Evolutionary conservation across 768 basidiomycete genomes (phyloP), one percentile per base, ranked within the genome.

Genomic region (Cubamyces lactineus): DNA sequence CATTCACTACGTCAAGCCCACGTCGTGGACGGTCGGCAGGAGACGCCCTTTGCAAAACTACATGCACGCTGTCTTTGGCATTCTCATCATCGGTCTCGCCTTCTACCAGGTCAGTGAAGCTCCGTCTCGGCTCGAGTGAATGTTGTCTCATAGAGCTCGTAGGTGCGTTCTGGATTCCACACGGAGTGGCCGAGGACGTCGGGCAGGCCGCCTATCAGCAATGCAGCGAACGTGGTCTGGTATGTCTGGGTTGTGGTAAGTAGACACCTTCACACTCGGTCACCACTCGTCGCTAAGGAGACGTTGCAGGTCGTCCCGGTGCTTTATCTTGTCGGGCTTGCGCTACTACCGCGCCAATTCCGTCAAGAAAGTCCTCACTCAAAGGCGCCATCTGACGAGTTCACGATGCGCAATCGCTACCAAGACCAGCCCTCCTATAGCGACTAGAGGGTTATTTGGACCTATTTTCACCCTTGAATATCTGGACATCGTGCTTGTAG

Each of bases 1-100:
- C 70, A 80, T 85, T 47, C 86, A 89, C 71, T 82, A 70, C 53
- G 61, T 82, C 72, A 87, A 87, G 69, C 72, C 75, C 1, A 49
- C 75, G 21, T 71, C 69, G 73, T 79, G 73, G 67, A 66, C 63
- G 76, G 76, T 56, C 40, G 53, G 58, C 21, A 63, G 53, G 67
- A 71, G 72, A 73, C 73, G 86, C 28, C 75, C 84, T 8, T 78
- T 80, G 6, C 78, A 79, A 61, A 78, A 79, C 59, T 77, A 77
- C 60, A 34, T 72, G 39, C 78, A 79, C 54, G 82, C 78, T 9
- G 57, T 80, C 3, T 66, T 88, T 23, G 87, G 87, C 1, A 70
- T 87, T 7, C 71, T 74, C 0, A 86, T 86, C 53, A 75, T 89
- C 52, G 80, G 73, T 1, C 71, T 86, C 23, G 83, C 84, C 2